Conservation (phyloP, 768 basidiomycete species). For the Porpolomopsis calyptriformis region DNA sequence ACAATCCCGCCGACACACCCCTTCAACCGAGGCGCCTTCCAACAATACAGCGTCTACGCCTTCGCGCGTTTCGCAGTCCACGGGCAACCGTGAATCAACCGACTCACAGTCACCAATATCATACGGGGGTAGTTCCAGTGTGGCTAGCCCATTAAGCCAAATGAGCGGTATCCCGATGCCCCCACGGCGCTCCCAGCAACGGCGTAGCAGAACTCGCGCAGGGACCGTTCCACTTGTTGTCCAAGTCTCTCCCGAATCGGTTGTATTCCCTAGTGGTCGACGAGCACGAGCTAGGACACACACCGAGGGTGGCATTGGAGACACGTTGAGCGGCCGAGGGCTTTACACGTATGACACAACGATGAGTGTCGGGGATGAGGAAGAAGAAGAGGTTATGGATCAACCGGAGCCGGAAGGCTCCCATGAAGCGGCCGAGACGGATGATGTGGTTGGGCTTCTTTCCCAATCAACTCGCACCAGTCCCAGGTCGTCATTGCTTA, state of each 20-base stretch:
- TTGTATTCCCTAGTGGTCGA: conserved; percentile 9
- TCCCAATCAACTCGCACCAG: conserved; percentile 31
- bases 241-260: conserved; percentile 17
- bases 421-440: conserved; percentile 51
- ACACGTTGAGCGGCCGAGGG: not conserved
- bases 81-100: conserved; percentile 50
- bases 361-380: conserved; percentile 9
- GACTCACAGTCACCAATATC: conserved; percentile 46
- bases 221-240: conserved; percentile 22
- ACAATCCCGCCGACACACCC: conserved; percentile 33
- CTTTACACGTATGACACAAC: not conserved
- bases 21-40: conserved; percentile 31
- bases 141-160: conserved; percentile 11
- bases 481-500: conserved; percentile 37
- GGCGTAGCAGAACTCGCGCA: conserved; percentile 19
- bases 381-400: conserved; percentile 27
- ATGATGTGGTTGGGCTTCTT: conserved; percentile 51
- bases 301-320: conserved; percentile 11
- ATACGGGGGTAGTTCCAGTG: conserved; percentile 16
- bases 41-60: conserved; percentile 15
- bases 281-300: conserved; percentile 19
- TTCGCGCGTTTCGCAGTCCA: conserved; percentile 44
- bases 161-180: conserved; percentile 32
- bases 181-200: conserved; percentile 27
- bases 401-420: conserved; percentile 41